Conservation (phyloP, 2,329 filamentous ascomycete species). For the Ramularia endophylla region DNA sequence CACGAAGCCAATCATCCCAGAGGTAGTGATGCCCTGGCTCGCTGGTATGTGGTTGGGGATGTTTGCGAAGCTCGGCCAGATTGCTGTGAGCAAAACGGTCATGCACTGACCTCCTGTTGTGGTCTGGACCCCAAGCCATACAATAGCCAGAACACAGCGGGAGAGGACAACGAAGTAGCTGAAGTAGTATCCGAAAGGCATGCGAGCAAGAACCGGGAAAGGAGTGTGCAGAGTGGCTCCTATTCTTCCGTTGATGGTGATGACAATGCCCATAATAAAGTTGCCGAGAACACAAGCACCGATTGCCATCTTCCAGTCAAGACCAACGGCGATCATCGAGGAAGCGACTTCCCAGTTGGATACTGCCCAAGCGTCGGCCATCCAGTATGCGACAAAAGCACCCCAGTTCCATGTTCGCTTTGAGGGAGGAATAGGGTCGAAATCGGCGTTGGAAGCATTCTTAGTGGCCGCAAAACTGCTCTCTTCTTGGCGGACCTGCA, state of each 20-base stretch:
- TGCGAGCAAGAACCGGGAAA: conserved; percentile 51
- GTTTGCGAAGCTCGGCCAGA: conserved; percentile 52
- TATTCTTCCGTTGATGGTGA: conserved; percentile 48
- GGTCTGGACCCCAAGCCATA: conserved; percentile 29
- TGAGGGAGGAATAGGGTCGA: conserved; percentile 34
- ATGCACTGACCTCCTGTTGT: conserved; percentile 24
- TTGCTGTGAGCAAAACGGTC: conserved; percentile 33
- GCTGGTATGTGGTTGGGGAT: conserved; percentile 48
- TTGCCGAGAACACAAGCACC: conserved; percentile 28
- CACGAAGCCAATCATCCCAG: conserved; percentile 52
- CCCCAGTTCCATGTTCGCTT: conserved; percentile 33
- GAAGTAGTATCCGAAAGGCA: conserved; percentile 53
- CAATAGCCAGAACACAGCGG: conserved; percentile 26
- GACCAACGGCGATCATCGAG: conserved; percentile 46
- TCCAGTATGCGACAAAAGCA: conserved; percentile 35
- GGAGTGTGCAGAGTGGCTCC: conserved; percentile 50
- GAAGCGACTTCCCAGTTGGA: conserved; percentile 38
- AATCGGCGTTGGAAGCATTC: conserved; percentile 34
- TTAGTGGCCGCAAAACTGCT: conserved; percentile 32
- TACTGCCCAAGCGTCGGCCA: conserved; percentile 37
- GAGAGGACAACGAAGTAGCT: conserved; percentile 28
- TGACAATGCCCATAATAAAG: conserved; percentile 30
- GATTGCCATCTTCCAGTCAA: conserved; percentile 52
- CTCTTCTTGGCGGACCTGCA: conserved; percentile 30
- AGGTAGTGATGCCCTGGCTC: conserved; percentile 48